Base-by-base conservation (phyloP, 2,329 filamentous ascomycete genomes). In the Apiospora saccharicola region DNA sequence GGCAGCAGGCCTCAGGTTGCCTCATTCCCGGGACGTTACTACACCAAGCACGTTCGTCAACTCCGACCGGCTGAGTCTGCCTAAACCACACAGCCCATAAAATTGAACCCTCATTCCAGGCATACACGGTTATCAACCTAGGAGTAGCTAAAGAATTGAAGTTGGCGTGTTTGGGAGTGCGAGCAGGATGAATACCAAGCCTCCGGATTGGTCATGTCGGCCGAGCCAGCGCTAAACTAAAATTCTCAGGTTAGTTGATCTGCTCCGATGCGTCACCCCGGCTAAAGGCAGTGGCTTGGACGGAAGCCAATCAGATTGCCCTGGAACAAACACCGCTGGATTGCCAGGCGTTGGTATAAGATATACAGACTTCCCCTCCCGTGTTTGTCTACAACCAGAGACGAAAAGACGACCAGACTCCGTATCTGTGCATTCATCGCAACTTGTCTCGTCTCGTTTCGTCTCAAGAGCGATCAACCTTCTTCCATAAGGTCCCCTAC, bases 181-280 rank as follows among this genome's bases (percentile, higher is more conserved):
- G 37, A 13, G 24, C 30, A 61, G 30, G 53, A 61, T 10, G 13
- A 2, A 34, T 34, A 34, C 30, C n/a, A 51, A 26, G 57, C 57
- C 19, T 64, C 30, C 34, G 1, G n/a, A 64, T 19, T 41, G 34
- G 2, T 10, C 57, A 6, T 30, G 53, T 6, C 41, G 53, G 57
- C 57, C 57, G 57, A 34, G 2, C 16, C 30, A 41, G 57, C 57
- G 57, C 34, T 41, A 64, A 64, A 64, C 34, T 14, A 13, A 24
- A 64, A 64, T n/a, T 12, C 22, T n/a, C n/a, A n/a, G n/a, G n/a
- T n/a, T n/a, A 22, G 30, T 41, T n/a, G 34, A 37, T 37, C 30
- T 41, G 34, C 57, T 64, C 57, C 57, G 57, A 41, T 64, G 57
- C 57, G 57, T 64, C 57, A 64, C 57, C 57, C 57, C 57, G 57